Evolutionary conservation across 805 yeast genomes (phyloP).

Genomic region (Lipomyces mesembrius): DNA sequence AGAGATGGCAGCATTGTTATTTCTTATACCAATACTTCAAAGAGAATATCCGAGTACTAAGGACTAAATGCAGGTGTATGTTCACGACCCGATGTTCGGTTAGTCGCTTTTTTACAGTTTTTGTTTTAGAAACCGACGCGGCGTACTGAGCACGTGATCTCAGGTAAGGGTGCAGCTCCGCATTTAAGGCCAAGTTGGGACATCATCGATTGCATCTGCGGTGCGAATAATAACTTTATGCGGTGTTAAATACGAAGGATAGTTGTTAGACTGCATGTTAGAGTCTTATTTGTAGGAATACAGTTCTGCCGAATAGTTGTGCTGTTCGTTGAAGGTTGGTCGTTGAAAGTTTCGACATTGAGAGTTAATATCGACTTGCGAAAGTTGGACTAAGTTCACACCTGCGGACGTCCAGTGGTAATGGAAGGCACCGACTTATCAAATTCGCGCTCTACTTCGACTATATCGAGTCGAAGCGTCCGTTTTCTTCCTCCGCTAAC

Average conservation of each 20-base stretch:
- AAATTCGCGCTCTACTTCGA: neutral
- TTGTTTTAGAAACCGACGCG: neutral
- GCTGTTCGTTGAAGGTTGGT: no score
- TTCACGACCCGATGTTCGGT: neutral
- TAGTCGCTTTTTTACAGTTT: neutral
- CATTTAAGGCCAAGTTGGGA: no score
- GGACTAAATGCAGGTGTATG: neutral
- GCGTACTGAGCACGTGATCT: neutral
- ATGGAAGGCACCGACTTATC: neutral
- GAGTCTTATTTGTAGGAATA: no score
- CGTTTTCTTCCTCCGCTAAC: neutral
- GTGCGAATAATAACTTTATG: no score
- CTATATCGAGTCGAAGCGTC: neutral
- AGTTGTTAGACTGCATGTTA: no score
- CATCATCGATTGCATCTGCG: no score
- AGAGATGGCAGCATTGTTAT: conserved; percentile 3
- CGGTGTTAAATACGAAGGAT: no score
- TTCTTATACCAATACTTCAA: neutral
- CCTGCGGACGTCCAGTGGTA: no score
- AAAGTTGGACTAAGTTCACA: no score
- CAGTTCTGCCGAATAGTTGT: no score
- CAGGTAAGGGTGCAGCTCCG: neutral
- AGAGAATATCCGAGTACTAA: neutral
- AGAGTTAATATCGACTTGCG: no score
- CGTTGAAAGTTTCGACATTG: no score